Percentiles rank a stretch among this genome's conserved stretches.
These are phyloP conservation scores for Pulveroboletus sp. DNA, from an alignment of 768 basidiomycete species.

Conservation along the genomic window DNA sequence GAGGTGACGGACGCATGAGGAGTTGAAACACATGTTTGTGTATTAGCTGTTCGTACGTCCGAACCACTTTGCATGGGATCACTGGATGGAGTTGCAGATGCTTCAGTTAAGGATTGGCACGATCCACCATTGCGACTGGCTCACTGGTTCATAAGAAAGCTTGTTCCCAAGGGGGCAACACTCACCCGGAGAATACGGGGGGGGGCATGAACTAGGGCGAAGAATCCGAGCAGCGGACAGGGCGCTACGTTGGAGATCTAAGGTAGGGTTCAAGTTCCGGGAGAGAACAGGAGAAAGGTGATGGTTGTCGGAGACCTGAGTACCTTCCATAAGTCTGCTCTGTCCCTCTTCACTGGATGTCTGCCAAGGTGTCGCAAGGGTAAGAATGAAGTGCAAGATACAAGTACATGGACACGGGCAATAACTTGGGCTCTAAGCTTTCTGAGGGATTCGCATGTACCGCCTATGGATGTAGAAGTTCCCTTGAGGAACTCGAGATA, in stretches of 20 bases:
- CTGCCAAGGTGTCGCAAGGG: background rate
- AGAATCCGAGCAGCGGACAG: background rate
- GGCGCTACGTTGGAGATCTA: background rate
- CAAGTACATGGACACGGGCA: background rate
- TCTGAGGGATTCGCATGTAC: background rate
- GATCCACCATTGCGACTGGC: no score
- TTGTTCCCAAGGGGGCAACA: no score
- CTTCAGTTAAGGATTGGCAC: no score
- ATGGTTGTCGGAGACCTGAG: no score
- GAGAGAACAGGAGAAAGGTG: background rate
- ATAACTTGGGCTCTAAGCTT: background rate
- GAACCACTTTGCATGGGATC: constrained; percentile 1
- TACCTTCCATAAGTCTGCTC: background rate
- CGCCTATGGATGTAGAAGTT: background rate
- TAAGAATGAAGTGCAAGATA: background rate
- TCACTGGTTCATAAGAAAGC: no score
- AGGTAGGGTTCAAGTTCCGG: background rate
- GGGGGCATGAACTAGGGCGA: constrained; percentile 8
- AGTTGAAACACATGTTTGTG: fast-evolving
- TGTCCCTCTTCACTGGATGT: background rate
- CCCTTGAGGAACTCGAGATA: background rate
- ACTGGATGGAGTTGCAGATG: background rate
- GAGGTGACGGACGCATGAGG: constrained; percentile 10
- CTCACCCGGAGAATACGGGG: background rate
- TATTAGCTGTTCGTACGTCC: constrained; percentile 13